phyloP scores from a whole-genome alignment of 495 filamentous ascomycete genomes.

The Aspergillus sparsus region DNA sequence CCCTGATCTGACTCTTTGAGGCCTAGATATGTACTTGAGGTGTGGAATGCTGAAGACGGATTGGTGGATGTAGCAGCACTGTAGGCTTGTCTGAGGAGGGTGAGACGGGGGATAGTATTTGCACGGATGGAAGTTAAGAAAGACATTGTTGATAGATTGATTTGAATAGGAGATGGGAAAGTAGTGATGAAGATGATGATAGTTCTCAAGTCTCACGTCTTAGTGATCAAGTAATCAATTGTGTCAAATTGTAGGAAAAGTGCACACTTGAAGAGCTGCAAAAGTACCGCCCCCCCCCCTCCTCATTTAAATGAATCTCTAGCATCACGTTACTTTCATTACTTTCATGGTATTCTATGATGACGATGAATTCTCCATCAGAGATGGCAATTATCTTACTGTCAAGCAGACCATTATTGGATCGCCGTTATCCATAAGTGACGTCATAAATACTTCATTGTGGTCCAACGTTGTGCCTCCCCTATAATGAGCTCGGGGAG shows the following conservation, averaged over 20 bases:
- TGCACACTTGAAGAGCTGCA: no score
- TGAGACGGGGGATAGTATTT: conserved; percentile 24
- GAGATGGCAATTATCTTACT: not conserved
- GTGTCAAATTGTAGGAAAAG: no score
- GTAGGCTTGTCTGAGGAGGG: conserved; percentile 15
- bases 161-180: not conserved
- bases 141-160: conserved; percentile 27
- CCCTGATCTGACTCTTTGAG: conserved; percentile 34
- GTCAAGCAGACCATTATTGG: not conserved
- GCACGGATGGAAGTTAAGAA: conserved; percentile 36
- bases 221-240: no score
- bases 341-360: no score
- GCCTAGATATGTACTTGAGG: conserved; percentile 24
- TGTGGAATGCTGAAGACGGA: conserved; percentile 26
- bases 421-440: conserved; percentile 7
- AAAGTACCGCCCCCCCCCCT: no score
- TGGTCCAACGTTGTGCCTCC: not conserved
- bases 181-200: no score
- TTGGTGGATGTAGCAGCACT: conserved; percentile 2
- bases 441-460: conserved; percentile 21
- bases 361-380: not conserved
- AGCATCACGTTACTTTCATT: no score
- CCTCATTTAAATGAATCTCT: no score
- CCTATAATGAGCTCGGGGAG: not conserved
- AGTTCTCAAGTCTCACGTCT: no score